A percentile compares a stretch with the other conserved stretches of the same genome.
Conservation (phyloP, 1,139 yeast species). For the Diutina sp. region DNA sequence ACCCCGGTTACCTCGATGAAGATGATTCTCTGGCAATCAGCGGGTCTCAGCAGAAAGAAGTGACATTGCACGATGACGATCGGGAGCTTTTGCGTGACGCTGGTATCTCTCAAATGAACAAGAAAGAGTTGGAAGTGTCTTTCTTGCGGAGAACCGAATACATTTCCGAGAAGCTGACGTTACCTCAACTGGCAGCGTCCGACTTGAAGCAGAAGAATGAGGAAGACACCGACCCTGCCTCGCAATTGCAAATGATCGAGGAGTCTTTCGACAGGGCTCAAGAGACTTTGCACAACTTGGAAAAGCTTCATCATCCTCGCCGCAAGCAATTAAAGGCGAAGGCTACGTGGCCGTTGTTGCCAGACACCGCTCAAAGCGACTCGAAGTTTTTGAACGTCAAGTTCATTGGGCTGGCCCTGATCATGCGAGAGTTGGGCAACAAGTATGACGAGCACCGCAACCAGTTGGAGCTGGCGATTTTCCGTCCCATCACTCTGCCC, state of each 20-base stretch:
- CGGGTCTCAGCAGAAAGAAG: slow-evolving; percentile 11
- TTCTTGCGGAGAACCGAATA: slow-evolving; percentile 93
- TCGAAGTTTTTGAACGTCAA: slow-evolving; percentile 59
- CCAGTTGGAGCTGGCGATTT: slow-evolving; percentile 50
- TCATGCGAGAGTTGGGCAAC: slow-evolving; percentile 24
- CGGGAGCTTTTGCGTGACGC: slow-evolving; percentile 73
- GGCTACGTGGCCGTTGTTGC: slow-evolving; percentile 68
- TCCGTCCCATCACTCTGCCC: slow-evolving; percentile 62
- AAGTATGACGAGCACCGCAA: slow-evolving; percentile 27
- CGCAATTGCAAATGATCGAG: slow-evolving; percentile 61
- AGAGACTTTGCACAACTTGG: slow-evolving; percentile 29
- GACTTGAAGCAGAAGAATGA: slow-evolving; percentile 9
- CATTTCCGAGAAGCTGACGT: slow-evolving; percentile 36
- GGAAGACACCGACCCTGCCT: slow-evolving; percentile 41
- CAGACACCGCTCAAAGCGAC: slow-evolving; percentile 85
- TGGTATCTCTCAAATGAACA: slow-evolving; percentile 33
- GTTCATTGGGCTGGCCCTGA: slow-evolving; percentile 70
- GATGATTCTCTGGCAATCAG: slow-evolving; percentile 38
- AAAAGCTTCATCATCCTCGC: slow-evolving; percentile 57
- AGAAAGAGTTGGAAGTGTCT: slow-evolving; percentile 54
- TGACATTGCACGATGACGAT: slow-evolving; percentile 64
- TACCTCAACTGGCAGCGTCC: slow-evolving; percentile 3
- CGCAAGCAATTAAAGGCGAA: slow-evolving; percentile 67
- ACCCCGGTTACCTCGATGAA: slow-evolving; percentile 58
- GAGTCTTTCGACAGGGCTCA: slow-evolving; percentile 56